A percentile compares a stretch with the other conserved stretches of the same genome.
Evolutionary conservation across 352 stramenopile species (phyloP).

Genomic region (Phytopythium ostracodes): DNA sequence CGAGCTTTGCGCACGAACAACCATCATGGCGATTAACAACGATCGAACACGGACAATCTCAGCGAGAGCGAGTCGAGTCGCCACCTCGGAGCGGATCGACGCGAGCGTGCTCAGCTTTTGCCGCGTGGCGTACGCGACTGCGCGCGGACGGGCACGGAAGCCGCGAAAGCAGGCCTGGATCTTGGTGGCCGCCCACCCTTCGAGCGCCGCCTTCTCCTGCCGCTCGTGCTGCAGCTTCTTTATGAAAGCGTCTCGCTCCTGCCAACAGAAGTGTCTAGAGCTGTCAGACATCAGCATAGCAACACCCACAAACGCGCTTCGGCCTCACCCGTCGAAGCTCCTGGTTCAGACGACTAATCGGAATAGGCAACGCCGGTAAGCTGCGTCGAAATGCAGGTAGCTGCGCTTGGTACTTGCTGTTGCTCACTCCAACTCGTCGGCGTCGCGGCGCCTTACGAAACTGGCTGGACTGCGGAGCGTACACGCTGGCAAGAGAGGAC

Average conservation of each 20-base stretch:
- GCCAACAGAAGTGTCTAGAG: not conserved
- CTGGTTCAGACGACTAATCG: constrained; percentile 39
- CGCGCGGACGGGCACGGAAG: constrained; percentile 36
- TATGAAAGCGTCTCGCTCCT: constrained; percentile 64
- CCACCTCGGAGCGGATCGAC: constrained; percentile 35
- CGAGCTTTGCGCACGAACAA: constrained; percentile 25
- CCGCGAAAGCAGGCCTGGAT: constrained; percentile 65
- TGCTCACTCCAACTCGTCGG: constrained; percentile 4
- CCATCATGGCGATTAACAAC: not conserved
- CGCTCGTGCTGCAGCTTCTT: constrained; percentile 44
- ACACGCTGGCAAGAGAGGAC: constrained; percentile 1
- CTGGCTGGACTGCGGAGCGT: constrained; percentile 2
- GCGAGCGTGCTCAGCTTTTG: constrained; percentile 33
- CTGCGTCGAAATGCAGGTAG: constrained; percentile 46
- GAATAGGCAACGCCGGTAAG: constrained; percentile 48
- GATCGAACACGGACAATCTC: not conserved
- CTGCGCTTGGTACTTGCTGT: constrained; percentile 35
- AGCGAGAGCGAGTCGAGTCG: constrained; percentile 3
- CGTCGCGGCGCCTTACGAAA: constrained; percentile 8
- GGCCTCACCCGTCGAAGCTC: constrained; percentile 25
- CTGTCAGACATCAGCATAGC: not conserved
- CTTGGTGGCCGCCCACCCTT: constrained; percentile 57
- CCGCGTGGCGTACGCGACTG: constrained; percentile 36
- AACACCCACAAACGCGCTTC: not conserved
- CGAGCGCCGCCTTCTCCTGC: constrained; percentile 37